phyloP scores from a whole-genome alignment of 2,329 filamentous ascomycete species.

The Dendrostoma leiphaemia region DNA sequence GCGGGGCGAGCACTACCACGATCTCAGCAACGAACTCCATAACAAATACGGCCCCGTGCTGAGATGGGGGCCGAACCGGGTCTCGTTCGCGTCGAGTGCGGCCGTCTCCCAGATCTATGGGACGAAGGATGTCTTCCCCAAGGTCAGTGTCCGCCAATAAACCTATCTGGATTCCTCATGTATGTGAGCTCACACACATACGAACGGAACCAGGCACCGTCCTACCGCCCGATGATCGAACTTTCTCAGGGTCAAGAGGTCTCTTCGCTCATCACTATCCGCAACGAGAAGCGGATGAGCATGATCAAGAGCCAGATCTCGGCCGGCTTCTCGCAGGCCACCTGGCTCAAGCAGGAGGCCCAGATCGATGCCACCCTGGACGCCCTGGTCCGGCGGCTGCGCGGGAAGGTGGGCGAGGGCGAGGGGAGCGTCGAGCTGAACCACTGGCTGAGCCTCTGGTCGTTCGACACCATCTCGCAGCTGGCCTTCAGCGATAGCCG shows the following conservation, averaged over 20 bases:
- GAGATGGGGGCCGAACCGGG: background rate
- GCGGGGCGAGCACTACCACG: background rate
- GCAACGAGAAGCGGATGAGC: background rate
- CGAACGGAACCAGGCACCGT: too few species aligned
- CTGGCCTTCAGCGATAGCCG: background rate
- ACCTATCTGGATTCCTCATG: background rate
- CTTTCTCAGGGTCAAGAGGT: background rate
- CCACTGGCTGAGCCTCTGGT: background rate
- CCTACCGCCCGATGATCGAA: background rate
- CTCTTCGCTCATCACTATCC: background rate
- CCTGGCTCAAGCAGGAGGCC: background rate
- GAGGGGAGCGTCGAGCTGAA: background rate
- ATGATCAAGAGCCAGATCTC: background rate
- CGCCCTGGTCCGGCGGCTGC: background rate
- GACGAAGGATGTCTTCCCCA: background rate
- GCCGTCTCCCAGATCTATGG: background rate
- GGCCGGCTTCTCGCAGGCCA: background rate
- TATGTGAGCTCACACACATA: background rate
- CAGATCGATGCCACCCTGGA: background rate
- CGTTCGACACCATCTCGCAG: background rate
- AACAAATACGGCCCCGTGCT: background rate
- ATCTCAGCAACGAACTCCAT: background rate
- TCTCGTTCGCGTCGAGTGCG: background rate
- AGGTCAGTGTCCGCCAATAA: background rate
- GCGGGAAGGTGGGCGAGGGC: background rate